Evolutionary conservation across 148 eudicot species (phyloP), one percentile per base, ranked within the genome.

Genomic region (Cornus controversa): DNA sequence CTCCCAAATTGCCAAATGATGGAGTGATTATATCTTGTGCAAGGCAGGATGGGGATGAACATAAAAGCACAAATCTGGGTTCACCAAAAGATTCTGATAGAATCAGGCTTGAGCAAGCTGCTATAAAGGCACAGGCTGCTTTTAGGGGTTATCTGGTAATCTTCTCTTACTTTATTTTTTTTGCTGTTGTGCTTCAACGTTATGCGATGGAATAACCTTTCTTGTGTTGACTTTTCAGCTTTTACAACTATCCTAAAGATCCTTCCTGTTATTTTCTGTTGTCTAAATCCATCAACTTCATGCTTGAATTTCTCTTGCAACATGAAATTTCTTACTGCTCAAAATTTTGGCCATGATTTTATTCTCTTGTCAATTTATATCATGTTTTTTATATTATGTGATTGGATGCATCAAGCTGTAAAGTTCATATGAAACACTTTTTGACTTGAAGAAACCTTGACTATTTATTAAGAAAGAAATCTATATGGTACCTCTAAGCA

Each of bases 81-180:
- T 40, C 77, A 72, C 66, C 73, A 20, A 77, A 80, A 14, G 78
- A 67, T 75, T 81, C 62, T 63, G 83, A 83, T 70, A 20, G 40
- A 64, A 72, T 28, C 36, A 76, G 34, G 37, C 84, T 66, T 53
- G 83, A 83, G 22, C 28, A 75, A 69, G 82, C 86, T 75, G 89
- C 86, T 68, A 74, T 83, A 64, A 81, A 79, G 74, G 80, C 80
- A 70, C 85, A 79, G 74, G 84, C 89, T 20, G 86, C 82, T 67
- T 86, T 86, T 57, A 80, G 82, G 75, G 86, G 86, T 60, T 83
- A 80, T 75, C 68, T 83, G 88, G 88, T 86, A 83, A 80, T 31
- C 26, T 15, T 58, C 50, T 69, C 66, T 37, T 5, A 50, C 34
- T 60, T 9, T 60, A 18, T 60, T 74, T 5, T 58, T 74, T 5